Evolutionary conservation across 805 yeast species (phyloP).

Genomic region (Teunomyces funiuensis): DNA sequence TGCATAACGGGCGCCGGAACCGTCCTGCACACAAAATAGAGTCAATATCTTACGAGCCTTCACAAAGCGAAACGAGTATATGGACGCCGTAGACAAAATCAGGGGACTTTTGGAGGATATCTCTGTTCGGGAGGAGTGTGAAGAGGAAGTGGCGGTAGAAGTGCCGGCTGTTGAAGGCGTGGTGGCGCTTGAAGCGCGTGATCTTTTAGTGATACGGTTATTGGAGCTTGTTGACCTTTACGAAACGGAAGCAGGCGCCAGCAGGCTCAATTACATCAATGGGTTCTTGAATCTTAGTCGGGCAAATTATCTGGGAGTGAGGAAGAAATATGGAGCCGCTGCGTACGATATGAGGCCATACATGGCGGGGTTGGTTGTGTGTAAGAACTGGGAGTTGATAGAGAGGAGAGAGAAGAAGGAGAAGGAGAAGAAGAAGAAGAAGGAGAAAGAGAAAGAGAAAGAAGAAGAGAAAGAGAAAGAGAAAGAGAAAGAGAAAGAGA

Average conservation of each 20-base stretch:
- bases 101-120: slow-evolving; percentile 10
- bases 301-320: slow-evolving; percentile 40
- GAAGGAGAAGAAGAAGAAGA: slow-evolving; percentile 1
- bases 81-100: slow-evolving; percentile 6
- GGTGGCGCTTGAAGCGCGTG: not conserved
- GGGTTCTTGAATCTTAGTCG: slow-evolving; percentile 45
- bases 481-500: slow-evolving; percentile 5
- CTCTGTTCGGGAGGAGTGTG: slow-evolving; percentile 4
- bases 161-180: not conserved
- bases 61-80: not conserved
- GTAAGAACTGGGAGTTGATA: slow-evolving; percentile 3
- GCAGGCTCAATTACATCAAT: slow-evolving; percentile 22
- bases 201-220: slow-evolving; percentile 12
- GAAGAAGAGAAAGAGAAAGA: slow-evolving; percentile 4
- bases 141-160: not conserved
- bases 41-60: not conserved
- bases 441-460: slow-evolving; percentile 2
- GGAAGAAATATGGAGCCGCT: slow-evolving; percentile 38
- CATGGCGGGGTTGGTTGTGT: slow-evolving; percentile 16
- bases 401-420: slow-evolving; percentile 4
- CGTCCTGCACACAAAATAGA: not conserved
- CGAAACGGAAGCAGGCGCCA: slow-evolving; percentile 22
- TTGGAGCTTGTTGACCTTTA: slow-evolving; percentile 35
- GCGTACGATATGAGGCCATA: slow-evolving; percentile 40
- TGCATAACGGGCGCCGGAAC: too few relatives aligned